These are phyloP conservation scores for Violaceomyces palustris DNA, from an alignment of 1,284 basidiomycete genomes.

Conservation along the genomic window DNA sequence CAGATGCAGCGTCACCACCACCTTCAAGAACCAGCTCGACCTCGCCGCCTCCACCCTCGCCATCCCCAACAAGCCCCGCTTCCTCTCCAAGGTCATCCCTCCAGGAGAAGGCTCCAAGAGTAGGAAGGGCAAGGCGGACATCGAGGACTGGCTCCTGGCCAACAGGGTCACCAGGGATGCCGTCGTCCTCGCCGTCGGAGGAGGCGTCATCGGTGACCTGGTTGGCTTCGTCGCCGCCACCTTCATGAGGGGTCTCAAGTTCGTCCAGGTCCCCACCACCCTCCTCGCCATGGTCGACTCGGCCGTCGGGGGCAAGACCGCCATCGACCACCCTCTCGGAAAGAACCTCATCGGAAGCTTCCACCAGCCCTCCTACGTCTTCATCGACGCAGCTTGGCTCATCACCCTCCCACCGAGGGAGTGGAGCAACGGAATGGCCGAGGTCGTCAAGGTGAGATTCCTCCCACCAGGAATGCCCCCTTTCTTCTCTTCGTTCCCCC, in stretches of 20 bases:
- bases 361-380: conserved; percentile 95
- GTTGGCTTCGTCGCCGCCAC: conserved; percentile 95
- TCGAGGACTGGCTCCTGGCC: conserved; percentile 88
- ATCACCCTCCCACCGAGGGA: conserved; percentile 87
- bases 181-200: conserved; percentile 86
- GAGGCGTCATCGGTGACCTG: conserved; percentile 90
- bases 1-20: conserved; percentile 52
- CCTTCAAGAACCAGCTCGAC: conserved; percentile 31
- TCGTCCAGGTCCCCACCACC: conserved; percentile 94
- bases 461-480: neutral
- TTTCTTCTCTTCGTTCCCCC: too few species aligned
- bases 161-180: conserved; percentile 89
- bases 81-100: conserved; percentile 72
- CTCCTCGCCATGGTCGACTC: conserved; percentile 98
- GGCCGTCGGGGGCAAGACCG: conserved; percentile 93
- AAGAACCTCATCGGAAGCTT: conserved; percentile 99
- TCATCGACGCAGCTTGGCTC: conserved; percentile 93
- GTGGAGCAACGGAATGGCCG: conserved; percentile 97
- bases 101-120: conserved; percentile 92
- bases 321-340: conserved; percentile 90
- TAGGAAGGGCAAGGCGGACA: conserved; percentile 81
- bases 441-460: conserved; percentile 89
- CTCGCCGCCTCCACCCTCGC: conserved; percentile 43
- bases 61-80: conserved; percentile 58
- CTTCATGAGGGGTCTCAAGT: conserved; percentile 69